Conservation (phyloP, 2,329 filamentous ascomycete genomes). For the Fusarium subtropicale region DNA sequence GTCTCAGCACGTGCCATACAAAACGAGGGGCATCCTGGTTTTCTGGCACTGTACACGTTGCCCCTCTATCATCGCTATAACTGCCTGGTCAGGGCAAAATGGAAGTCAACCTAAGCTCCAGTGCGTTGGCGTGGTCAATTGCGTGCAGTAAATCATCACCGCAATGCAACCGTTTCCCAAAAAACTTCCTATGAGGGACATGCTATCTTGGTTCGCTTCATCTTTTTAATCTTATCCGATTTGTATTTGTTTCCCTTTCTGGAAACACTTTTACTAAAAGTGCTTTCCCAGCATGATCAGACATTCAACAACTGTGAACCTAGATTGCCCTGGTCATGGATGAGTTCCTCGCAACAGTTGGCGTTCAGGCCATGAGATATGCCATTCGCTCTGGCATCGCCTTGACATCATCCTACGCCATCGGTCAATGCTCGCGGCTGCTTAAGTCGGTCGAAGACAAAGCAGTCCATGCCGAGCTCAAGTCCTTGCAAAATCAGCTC, state of each 20-base stretch:
- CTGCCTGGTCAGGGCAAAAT: constrained; percentile 1
- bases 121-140: constrained; percentile 31
- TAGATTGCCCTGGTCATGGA: constrained; percentile 69
- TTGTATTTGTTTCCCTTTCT: neutral
- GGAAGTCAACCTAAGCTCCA: neutral
- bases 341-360: constrained; percentile 64
- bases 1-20: constrained; percentile 32
- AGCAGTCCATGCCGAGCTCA: constrained; percentile 75
- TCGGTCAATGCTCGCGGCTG: constrained; percentile 82
- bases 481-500: constrained; percentile 76
- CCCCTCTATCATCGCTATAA: constrained; percentile 28
- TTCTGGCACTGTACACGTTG: constrained; percentile 42
- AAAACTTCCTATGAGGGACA: constrained; percentile 16
- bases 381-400: constrained; percentile 89
- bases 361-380: constrained; percentile 86
- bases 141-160: constrained; percentile 33
- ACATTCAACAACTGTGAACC: constrained; percentile 1
- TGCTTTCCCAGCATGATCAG: constrained; percentile 29
- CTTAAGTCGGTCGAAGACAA: constrained; percentile 81
- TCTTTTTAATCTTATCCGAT: neutral
- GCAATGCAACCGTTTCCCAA: constrained; percentile 11
- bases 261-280: neutral
- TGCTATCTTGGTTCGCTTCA: constrained; percentile 12
- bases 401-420: constrained; percentile 86
- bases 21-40: constrained; percentile 19